Evolutionary conservation across 2,329 filamentous ascomycete species (phyloP).

Genomic region (Xylaria sp.): DNA sequence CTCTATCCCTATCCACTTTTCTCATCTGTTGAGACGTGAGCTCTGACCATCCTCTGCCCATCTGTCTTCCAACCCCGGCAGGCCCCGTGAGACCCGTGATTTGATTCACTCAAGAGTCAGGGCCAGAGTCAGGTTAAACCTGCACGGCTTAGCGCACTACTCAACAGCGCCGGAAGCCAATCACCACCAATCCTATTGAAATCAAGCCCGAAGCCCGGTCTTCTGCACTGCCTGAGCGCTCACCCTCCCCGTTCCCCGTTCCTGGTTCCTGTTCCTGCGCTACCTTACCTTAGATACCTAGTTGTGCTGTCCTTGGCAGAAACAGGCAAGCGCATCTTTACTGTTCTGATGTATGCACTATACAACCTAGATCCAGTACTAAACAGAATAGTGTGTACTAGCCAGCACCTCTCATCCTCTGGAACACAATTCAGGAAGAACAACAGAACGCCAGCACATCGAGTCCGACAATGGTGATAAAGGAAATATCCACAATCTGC

Average conservation of each 20-base stretch:
- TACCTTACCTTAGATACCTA: too few relatives aligned
- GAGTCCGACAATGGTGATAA: background rate
- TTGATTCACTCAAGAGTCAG: conserved; percentile 13
- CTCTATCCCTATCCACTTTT: conserved; percentile 8
- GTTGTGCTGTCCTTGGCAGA: background rate
- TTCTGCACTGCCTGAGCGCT: background rate
- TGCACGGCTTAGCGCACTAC: conserved; percentile 10
- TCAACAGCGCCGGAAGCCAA: conserved; percentile 31
- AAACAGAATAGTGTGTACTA: too few relatives aligned
- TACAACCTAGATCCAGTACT: too few relatives aligned
- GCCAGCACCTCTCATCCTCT: too few relatives aligned
- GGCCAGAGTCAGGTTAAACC: conserved; percentile 6
- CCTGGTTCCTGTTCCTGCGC: background rate
- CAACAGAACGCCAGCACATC: too few relatives aligned
- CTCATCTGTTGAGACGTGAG: conserved; percentile 39
- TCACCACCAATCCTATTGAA: conserved; percentile 10
- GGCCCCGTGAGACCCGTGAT: conserved; percentile 16
- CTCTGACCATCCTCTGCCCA: conserved; percentile 29
- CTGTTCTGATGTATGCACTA: background rate
- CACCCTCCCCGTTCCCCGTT: conserved; percentile 15
- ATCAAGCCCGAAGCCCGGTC: background rate
- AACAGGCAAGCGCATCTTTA: background rate
- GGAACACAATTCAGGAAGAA: too few relatives aligned
- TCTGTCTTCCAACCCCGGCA: conserved; percentile 2
- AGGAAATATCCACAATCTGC: background rate